Evolutionary conservation across 164 flowering plant genomes (phyloP).

Genomic region (Nelumbo lutea): DNA sequence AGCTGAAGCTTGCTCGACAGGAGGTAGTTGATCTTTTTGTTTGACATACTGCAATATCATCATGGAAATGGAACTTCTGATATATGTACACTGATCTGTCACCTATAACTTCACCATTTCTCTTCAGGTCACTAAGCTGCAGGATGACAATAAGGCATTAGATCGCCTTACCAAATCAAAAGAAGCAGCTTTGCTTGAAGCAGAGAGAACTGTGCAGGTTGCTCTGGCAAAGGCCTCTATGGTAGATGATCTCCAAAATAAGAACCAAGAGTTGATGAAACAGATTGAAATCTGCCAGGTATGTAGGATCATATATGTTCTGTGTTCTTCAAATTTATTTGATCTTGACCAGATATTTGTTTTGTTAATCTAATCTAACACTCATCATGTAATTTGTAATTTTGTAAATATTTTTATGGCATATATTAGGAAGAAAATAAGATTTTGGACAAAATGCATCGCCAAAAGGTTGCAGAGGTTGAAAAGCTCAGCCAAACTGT

Average conservation of each 20-base stretch:
- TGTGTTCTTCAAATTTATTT: not conserved
- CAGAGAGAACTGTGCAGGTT: slow-evolving; percentile 73
- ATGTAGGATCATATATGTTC: not conserved
- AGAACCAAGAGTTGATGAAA: slow-evolving; percentile 83
- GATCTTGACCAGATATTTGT: not conserved
- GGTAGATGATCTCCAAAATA: slow-evolving; percentile 91
- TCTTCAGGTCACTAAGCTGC: slow-evolving; percentile 68
- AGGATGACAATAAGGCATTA: slow-evolving; percentile 82
- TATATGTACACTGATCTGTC: too few species aligned
- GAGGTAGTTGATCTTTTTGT: slow-evolving; percentile 38
- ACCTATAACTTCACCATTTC: not conserved
- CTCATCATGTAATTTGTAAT: not conserved
- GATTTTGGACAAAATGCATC: slow-evolving; percentile 77
- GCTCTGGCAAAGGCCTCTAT: slow-evolving; percentile 86
- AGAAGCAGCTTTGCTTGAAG: slow-evolving; percentile 84
- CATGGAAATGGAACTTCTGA: not conserved
- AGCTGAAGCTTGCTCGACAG: slow-evolving; percentile 70
- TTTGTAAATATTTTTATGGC: slow-evolving; percentile 4
- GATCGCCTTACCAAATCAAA: slow-evolving; percentile 86
- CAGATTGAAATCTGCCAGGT: slow-evolving; percentile 93
- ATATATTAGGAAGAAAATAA: slow-evolving; percentile 70
- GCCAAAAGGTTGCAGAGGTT: slow-evolving; percentile 87
- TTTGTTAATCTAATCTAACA: not conserved
- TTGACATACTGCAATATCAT: not conserved
- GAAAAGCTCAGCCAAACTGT: slow-evolving; percentile 87